Evolutionary conservation across 108 stramenopile genomes (phyloP), one percentile per base, ranked within the genome.

Genomic region (Hondaea fermentalgiana): DNA sequence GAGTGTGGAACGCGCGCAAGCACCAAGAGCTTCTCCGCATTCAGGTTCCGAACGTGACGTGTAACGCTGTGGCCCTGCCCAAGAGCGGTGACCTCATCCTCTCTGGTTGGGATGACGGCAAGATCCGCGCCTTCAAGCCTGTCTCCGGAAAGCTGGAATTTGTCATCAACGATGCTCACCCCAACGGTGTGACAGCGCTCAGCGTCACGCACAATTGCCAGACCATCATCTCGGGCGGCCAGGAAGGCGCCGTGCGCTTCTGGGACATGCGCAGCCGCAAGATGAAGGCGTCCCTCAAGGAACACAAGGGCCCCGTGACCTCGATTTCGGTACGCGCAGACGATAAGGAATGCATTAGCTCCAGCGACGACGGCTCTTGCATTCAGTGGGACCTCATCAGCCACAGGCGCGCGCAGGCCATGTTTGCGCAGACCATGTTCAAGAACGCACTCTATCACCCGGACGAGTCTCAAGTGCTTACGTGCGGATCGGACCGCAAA

Each of bases 31-130:
- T 97, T 19, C 94, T 97, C 58, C 93, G 97, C 72, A 96, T 97
- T 89, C 95, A 96, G 83, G 95, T 97, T 45, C 96, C 96, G 16
- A 96, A 96, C 89, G 91, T 95, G 71, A 95, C 91, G 87, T 96
- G 96, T 93, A 90, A 90, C 89, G 93, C 95, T 60, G 91, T 95
- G 23, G 92, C 92, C n/a, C 92, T 97, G 44, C 95, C 95, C 47
- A 72, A 89, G 43, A 91, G 91, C 47, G 97, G 97, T 59, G 89
- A 87, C 58, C 89, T 72, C 72, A 96, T 97, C 72, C 88, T 96
- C 28, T 93, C 93, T 5, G 97, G 95, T 29, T 97, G 97, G 97
- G 92, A 94, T 28, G 97, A 97, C 87, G 97, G 97, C 83, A 96
- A 95, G 90, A 95, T 97, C n/a, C 94, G 97, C 44, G 95, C 96